phyloP scores from a whole-genome alignment of 2,329 filamentous ascomycete species.

The Arthrinium phaeospermum region DNA sequence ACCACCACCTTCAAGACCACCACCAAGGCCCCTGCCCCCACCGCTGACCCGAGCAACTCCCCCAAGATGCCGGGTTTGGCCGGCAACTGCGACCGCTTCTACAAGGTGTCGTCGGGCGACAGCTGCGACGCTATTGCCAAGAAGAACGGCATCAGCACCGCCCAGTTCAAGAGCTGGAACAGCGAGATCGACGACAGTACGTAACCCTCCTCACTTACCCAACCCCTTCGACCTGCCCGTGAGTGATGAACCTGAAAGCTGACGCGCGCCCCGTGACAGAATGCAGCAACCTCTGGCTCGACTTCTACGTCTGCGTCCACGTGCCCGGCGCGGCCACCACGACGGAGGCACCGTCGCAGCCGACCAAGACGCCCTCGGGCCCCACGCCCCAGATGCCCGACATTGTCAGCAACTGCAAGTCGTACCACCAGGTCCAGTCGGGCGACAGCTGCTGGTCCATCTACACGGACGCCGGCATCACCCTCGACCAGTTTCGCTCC shows the following conservation, averaged over 20 bases:
- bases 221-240: not conserved
- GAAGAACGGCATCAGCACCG: constrained; percentile 24
- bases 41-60: constrained; percentile 24
- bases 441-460: constrained; percentile 31
- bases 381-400: constrained; percentile 27
- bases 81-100: constrained; percentile 37
- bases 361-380: constrained; percentile 20
- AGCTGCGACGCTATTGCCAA: constrained; percentile 36
- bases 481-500: constrained; percentile 33
- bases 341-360: constrained; percentile 15
- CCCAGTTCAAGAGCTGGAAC: constrained; percentile 29
- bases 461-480: constrained; percentile 31
- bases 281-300: constrained; percentile 30
- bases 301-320: constrained; percentile 29
- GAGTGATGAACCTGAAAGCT: not conserved
- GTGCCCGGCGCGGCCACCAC: constrained; percentile 18
- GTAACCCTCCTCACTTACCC: not conserved
- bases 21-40: constrained; percentile 16
- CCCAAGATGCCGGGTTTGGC: constrained; percentile 25
- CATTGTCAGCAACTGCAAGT: constrained; percentile 25
- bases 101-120: constrained; percentile 39
- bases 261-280: not conserved
- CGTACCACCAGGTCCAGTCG: constrained; percentile 23
- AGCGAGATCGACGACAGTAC: constrained; percentile 23
- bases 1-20: constrained; percentile 2